These are phyloP conservation scores for Tanacetum coccineum DNA, from an alignment of 129 eudicot genomes.

Conservation along the genomic window DNA sequence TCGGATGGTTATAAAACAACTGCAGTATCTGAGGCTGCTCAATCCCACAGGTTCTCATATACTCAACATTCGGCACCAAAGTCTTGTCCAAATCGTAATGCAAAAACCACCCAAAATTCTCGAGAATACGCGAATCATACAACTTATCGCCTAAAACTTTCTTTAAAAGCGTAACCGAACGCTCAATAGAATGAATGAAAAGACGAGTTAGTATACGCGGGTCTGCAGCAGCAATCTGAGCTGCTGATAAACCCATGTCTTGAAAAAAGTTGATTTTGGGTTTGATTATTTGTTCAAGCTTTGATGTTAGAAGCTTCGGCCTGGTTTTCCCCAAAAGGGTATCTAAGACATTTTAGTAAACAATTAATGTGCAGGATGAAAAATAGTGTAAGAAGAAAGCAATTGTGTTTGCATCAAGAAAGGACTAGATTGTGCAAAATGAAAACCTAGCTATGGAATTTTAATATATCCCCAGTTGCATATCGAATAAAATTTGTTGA, in stretches of 20 bases:
- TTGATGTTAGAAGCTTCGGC: not conserved
- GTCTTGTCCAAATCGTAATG: conserved; percentile 20
- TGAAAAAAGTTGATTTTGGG: not conserved
- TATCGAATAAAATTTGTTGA: too few species aligned
- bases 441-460: too few species aligned
- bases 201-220: not conserved
- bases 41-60: conserved; percentile 37
- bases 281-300: not conserved
- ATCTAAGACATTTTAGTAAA: too few species aligned
- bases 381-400: too few species aligned
- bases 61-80: conserved; percentile 30
- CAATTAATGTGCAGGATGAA: too few species aligned
- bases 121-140: conserved; percentile 24
- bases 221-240: conserved; percentile 17
- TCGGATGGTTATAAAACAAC: conserved; percentile 10
- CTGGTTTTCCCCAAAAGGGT: not conserved
- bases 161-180: conserved; percentile 12
- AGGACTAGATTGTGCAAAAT: too few species aligned
- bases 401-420: too few species aligned
- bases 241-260: conserved; percentile 3
- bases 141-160: conserved; percentile 28
- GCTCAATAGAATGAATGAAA: not conserved
- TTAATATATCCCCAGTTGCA: too few species aligned
- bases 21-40: conserved; percentile 28
- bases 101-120: conserved; percentile 10